Conservation (phyloP, 768 basidiomycete genomes). For the Coprinopsis sp. region DNA sequence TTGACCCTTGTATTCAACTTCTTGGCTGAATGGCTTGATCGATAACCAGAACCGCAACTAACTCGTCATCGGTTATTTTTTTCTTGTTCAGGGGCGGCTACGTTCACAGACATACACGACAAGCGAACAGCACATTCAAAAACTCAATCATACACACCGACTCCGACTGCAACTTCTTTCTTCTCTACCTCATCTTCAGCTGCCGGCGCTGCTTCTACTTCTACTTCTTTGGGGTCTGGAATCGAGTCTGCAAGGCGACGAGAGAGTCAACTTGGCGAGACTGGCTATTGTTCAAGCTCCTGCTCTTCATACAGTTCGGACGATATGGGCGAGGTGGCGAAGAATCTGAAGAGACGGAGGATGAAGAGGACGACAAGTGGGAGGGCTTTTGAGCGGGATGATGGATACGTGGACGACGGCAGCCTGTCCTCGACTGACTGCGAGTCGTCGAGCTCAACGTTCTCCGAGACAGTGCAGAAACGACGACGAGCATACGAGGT, state of each 20-base stretch:
- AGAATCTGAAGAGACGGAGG: slow-evolving; percentile 3
- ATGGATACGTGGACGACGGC: background rate
- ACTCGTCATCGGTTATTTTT: too few species aligned
- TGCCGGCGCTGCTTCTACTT: slow-evolving; percentile 1
- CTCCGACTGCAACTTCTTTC: background rate
- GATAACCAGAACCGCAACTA: too few species aligned
- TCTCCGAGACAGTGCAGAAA: too few species aligned
- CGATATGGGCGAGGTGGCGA: background rate
- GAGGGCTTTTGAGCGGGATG: background rate
- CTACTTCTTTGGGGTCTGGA: background rate
- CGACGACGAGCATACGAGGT: too few species aligned
- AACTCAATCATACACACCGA: background rate
- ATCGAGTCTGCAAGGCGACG: background rate
- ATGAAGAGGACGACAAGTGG: background rate
- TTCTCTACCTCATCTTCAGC: background rate
- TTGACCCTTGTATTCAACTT: background rate
- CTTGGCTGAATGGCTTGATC: too few species aligned
- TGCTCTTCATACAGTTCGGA: background rate
- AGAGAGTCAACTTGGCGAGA: background rate
- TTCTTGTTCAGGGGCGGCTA: too few species aligned
- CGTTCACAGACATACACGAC: background rate
- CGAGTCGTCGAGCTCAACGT: too few species aligned
- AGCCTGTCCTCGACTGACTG: background rate
- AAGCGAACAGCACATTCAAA: too few species aligned
- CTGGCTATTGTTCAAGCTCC: background rate